Conservation (phyloP, 441 rosid genomes). For the Mallotus repandus region DNA sequence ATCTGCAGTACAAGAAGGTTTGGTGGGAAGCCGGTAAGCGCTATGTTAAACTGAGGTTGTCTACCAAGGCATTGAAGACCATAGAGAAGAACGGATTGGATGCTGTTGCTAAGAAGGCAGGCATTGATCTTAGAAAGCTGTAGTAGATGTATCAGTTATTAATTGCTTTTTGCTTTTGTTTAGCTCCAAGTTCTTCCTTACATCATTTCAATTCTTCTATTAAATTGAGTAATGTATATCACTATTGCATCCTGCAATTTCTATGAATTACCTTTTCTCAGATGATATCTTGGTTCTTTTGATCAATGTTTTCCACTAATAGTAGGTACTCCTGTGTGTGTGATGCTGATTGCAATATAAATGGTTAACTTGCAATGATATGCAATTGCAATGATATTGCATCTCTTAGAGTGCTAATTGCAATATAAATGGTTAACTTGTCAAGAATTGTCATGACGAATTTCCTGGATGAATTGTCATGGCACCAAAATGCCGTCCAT, state of each 20-base stretch:
- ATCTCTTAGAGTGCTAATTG: background rate
- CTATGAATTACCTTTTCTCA: background rate
- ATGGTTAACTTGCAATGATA: no score
- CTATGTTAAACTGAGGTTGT: slow-evolving; percentile 68
- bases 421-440: background rate
- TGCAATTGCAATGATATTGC: background rate
- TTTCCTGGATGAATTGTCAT: background rate
- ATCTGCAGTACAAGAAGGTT: slow-evolving; percentile 80
- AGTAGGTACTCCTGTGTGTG: background rate
- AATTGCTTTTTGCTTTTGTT: background rate
- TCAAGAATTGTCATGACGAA: background rate
- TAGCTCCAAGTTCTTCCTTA: background rate
- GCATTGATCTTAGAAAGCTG: slow-evolving; percentile 78
- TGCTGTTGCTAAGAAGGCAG: slow-evolving; percentile 95
- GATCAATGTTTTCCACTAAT: background rate
- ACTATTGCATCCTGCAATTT: slow-evolving; percentile 10
- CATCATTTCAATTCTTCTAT: slow-evolving; percentile 10
- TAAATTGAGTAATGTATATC: slow-evolving; percentile 10
- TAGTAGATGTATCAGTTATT: slow-evolving; percentile 23
- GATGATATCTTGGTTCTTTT: background rate
- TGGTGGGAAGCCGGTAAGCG: slow-evolving; percentile 99
- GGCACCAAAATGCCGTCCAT: background rate
- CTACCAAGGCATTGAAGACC: slow-evolving; percentile 88
- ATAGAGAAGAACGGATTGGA: slow-evolving; percentile 90
- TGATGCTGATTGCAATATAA: no score